Conservation (phyloP, 768 basidiomycete genomes). For the Suillus clintonianus region DNA sequence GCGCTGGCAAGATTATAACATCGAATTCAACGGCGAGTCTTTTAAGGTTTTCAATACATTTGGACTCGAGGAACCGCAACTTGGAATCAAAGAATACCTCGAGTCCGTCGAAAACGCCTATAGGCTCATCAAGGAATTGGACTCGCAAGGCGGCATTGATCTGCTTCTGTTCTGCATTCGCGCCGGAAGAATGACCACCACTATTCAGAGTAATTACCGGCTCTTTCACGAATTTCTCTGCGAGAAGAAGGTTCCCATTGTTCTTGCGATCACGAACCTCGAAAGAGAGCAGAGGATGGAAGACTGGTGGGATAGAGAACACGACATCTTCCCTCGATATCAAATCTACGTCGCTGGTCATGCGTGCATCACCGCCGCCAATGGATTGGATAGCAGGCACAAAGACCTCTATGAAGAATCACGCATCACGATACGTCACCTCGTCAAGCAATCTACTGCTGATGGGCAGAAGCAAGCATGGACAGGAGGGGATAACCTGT, state of each 20-base stretch:
- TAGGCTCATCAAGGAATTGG: slow-evolving; percentile 34
- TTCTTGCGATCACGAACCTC: slow-evolving; percentile 41
- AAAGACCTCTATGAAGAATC: slow-evolving; percentile 15
- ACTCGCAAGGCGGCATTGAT: slow-evolving; percentile 34
- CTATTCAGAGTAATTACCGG: slow-evolving; percentile 30
- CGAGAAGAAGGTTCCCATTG: too few relatives aligned
- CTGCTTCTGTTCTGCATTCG: slow-evolving; percentile 44
- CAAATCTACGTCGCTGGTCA: slow-evolving; percentile 27
- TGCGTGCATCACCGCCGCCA: slow-evolving; percentile 33
- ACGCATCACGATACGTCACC: not conserved
- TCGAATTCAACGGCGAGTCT: slow-evolving; percentile 20
- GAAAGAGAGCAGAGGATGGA: slow-evolving; percentile 40
- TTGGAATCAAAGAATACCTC: slow-evolving; percentile 18
- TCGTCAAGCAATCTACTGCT: slow-evolving; percentile 22
- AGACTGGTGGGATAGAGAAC: slow-evolving; percentile 19
- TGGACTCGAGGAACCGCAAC: slow-evolving; percentile 32
- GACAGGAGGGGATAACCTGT: not conserved
- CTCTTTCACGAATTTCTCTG: slow-evolving; percentile 34
- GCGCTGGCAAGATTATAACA: slow-evolving; percentile 25
- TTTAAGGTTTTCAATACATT: slow-evolving; percentile 36
- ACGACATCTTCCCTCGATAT: not conserved
- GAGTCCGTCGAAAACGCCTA: slow-evolving; percentile 32
- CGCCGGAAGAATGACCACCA: slow-evolving; percentile 35
- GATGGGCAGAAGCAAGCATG: slow-evolving; percentile 13
- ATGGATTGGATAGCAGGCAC: not conserved